These are phyloP conservation scores for Trichomonascaceae sp. DNA, from an alignment of 1,139 yeast genomes.

Conservation along the genomic window DNA sequence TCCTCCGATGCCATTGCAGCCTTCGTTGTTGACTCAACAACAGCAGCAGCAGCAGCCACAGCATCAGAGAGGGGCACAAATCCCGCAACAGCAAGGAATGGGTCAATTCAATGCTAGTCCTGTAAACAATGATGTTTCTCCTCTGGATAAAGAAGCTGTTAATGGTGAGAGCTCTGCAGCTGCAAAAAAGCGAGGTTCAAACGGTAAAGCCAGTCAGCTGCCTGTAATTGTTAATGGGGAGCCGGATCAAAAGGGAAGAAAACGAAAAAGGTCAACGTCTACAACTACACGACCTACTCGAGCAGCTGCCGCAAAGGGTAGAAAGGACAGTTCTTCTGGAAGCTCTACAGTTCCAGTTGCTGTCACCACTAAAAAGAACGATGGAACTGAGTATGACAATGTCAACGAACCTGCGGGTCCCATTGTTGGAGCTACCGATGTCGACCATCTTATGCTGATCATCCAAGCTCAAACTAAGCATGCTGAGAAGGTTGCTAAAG, in stretches of 20 bases:
- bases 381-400: conserved; percentile 4
- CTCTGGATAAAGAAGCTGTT: background rate
- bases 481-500: conserved; percentile 31
- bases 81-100: background rate
- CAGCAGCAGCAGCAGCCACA: conserved; percentile 11
- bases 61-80: background rate
- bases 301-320: conserved; percentile 1
- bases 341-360: conserved; percentile 7
- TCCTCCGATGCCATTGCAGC: conserved; percentile 7
- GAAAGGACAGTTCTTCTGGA: background rate
- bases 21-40: conserved; percentile 7
- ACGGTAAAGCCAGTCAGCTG: background rate
- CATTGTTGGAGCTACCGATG: conserved; percentile 75
- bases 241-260: conserved; percentile 13
- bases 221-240: conserved; percentile 11
- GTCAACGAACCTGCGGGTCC: conserved; percentile 46
- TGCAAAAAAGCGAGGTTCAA: background rate
- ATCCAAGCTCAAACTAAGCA: conserved; percentile 83
- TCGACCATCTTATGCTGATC: conserved; percentile 83
- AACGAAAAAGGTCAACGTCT: background rate
- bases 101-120: background rate
- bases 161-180: background rate
- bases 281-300: background rate
- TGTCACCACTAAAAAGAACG: background rate
- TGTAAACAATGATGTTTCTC: background rate